Evolutionary conservation across 78 protist genomes (phyloP).

Genomic region (Dictyostelium citrinum): DNA sequence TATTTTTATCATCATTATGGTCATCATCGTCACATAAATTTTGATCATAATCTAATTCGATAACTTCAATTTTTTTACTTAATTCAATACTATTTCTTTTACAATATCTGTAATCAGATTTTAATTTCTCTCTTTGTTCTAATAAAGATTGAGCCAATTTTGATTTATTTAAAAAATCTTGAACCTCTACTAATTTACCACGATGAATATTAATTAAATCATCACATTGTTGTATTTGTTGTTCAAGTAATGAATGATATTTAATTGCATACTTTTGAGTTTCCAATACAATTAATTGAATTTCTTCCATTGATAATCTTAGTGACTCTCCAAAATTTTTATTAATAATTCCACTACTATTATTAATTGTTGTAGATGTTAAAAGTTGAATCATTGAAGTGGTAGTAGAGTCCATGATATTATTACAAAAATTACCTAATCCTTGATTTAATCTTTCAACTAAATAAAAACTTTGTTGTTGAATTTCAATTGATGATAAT

Average conservation of each 20-base stretch:
- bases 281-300: constrained; percentile 17
- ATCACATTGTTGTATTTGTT: not conserved
- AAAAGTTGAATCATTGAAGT: not conserved
- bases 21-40: not conserved
- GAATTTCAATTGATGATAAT: not conserved
- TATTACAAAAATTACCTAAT: not conserved
- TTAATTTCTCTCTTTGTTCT: constrained; percentile 30
- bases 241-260: not conserved
- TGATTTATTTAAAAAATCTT: not conserved
- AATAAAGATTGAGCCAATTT: not conserved
- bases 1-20: not conserved
- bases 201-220: not conserved
- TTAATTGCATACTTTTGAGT: not conserved
- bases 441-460: not conserved
- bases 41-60: constrained; percentile 27
- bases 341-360: not conserved
- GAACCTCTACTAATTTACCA: constrained; percentile 2
- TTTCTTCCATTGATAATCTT: constrained; percentile 35
- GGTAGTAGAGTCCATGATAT: not conserved
- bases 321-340: not conserved
- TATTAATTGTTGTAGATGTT: not conserved
- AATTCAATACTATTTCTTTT: constrained; percentile 34
- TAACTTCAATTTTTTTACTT: constrained; percentile 48
- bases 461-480: constrained; percentile 4
- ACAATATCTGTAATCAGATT: constrained; percentile 13